phyloP scores from a whole-genome alignment of 106 monocot species.

The Allium fistulosum region DNA sequence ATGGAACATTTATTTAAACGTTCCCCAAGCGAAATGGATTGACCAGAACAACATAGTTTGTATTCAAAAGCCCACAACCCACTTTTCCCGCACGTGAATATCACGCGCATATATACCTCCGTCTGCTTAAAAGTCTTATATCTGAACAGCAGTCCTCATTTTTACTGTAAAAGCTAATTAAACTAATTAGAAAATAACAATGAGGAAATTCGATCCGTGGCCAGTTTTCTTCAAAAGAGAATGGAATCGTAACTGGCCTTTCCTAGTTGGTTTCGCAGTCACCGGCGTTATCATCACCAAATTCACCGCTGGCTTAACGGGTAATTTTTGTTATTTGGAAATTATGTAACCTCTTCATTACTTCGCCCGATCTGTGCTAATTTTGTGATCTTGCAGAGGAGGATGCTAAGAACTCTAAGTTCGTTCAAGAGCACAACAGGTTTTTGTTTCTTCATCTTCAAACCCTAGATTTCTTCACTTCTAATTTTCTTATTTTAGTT shows the following conservation, averaged over 20 bases:
- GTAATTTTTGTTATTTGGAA: constrained; percentile 15
- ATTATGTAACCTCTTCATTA: neutral
- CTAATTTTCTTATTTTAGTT: neutral
- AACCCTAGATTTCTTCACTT: neutral
- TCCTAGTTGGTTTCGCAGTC: constrained; percentile 82
- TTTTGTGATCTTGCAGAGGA: constrained; percentile 41
- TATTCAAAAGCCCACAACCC: too few species aligned
- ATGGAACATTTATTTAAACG: too few species aligned
- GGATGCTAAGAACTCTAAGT: constrained; percentile 75
- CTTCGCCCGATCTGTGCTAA: neutral
- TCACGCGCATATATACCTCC: too few species aligned
- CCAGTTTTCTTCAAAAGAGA: constrained; percentile 91
- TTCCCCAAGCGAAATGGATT: too few species aligned
- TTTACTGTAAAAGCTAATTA: neutral
- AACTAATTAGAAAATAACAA: constrained; percentile 4
- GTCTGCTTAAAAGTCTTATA: too few species aligned
- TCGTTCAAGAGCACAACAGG: constrained; percentile 68
- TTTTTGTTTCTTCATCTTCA: neutral
- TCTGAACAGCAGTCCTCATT: too few species aligned
- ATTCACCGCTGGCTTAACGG: constrained; percentile 59
- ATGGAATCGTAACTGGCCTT: constrained; percentile 77
- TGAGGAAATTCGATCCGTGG: constrained; percentile 90
- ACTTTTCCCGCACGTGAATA: too few species aligned
- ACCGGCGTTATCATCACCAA: constrained; percentile 76
- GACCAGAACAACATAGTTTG: too few species aligned